Evolutionary conservation across 148 eudicot genomes (phyloP).

Genomic region (Amaranthus hypochondriacus): DNA sequence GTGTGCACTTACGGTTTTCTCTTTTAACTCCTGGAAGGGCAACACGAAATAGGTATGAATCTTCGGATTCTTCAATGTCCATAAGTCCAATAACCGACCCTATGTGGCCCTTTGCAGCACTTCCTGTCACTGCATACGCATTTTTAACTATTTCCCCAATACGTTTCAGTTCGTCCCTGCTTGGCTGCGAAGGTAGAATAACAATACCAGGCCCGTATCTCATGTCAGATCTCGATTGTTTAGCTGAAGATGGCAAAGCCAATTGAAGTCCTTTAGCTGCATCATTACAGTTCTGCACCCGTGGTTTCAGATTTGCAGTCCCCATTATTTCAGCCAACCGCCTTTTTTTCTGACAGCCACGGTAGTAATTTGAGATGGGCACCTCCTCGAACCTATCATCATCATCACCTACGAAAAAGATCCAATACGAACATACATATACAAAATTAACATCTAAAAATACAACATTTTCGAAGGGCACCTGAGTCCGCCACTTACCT

Average conservation of each 20-base stretch:
- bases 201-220: constrained; percentile 52
- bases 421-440: too few relatives aligned
- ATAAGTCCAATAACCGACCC: constrained; percentile 68
- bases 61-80: constrained; percentile 71
- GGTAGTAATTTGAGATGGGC: constrained; percentile 20
- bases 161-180: constrained; percentile 48
- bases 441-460: too few relatives aligned
- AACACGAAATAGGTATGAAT: constrained; percentile 77
- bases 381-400: constrained; percentile 8
- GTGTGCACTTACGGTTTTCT: constrained; percentile 69
- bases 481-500: constrained; percentile 11
- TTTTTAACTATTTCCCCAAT: constrained; percentile 37
- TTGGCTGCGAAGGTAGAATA: constrained; percentile 58
- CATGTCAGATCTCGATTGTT: constrained; percentile 16
- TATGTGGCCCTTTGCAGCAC: constrained; percentile 60
- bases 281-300: constrained; percentile 13
- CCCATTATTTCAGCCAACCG: constrained; percentile 17
- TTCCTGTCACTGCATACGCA: constrained; percentile 68
- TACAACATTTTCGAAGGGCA: too few relatives aligned
- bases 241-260: constrained; percentile 26
- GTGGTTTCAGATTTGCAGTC: constrained; percentile 6
- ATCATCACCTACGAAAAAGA: too few relatives aligned
- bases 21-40: constrained; percentile 96
- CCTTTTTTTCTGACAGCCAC: constrained; percentile 20
- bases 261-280: constrained; percentile 15